A percentile compares a stretch with the other conserved stretches of the same genome.
Evolutionary conservation across 495 filamentous ascomycete species (phyloP).

Genomic region (Extremus antarcticus): DNA sequence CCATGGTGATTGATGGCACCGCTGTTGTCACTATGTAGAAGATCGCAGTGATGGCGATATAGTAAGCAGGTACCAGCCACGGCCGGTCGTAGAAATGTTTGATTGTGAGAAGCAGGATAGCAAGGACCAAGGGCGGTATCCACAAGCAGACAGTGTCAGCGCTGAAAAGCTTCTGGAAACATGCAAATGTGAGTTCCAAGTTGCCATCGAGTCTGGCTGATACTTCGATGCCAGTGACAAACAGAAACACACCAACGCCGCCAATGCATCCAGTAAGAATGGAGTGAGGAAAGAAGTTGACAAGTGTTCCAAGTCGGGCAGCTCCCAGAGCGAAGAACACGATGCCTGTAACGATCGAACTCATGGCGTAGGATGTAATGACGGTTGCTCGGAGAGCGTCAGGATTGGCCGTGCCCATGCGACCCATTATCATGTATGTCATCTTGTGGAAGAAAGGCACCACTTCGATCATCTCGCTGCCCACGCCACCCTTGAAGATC

Average conservation of each 20-base stretch:
- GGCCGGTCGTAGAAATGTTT: slow-evolving; percentile 66
- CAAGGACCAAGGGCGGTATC: slow-evolving; percentile 67
- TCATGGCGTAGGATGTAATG: slow-evolving; percentile 80
- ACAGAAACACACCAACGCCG: slow-evolving; percentile 91
- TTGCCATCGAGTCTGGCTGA: slow-evolving; percentile 80
- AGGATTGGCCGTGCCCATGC: slow-evolving; percentile 68
- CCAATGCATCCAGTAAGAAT: slow-evolving; percentile 97
- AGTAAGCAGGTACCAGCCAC: slow-evolving; percentile 77
- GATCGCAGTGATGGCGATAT: slow-evolving; percentile 62
- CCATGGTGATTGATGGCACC: slow-evolving; percentile 51
- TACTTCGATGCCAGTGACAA: slow-evolving; percentile 86
- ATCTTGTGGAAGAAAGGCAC: slow-evolving; percentile 24
- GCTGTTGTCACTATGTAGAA: slow-evolving; percentile 74
- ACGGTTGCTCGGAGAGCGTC: slow-evolving; percentile 84
- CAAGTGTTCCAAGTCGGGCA: slow-evolving; percentile 75
- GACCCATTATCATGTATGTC: slow-evolving; percentile 60
- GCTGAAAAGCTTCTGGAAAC: slow-evolving; percentile 58
- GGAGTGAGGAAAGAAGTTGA: slow-evolving; percentile 91
- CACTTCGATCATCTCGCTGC: slow-evolving; percentile 74
- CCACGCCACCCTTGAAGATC: slow-evolving; percentile 82
- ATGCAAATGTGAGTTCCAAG: slow-evolving; percentile 66
- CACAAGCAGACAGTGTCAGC: slow-evolving; percentile 69
- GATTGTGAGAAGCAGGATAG: slow-evolving; percentile 61
- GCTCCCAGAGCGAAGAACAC: slow-evolving; percentile 86
- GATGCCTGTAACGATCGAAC: slow-evolving; percentile 78